phyloP scores from a whole-genome alignment of 2,329 filamentous ascomycete species.

The Trichoderma sp. region DNA sequence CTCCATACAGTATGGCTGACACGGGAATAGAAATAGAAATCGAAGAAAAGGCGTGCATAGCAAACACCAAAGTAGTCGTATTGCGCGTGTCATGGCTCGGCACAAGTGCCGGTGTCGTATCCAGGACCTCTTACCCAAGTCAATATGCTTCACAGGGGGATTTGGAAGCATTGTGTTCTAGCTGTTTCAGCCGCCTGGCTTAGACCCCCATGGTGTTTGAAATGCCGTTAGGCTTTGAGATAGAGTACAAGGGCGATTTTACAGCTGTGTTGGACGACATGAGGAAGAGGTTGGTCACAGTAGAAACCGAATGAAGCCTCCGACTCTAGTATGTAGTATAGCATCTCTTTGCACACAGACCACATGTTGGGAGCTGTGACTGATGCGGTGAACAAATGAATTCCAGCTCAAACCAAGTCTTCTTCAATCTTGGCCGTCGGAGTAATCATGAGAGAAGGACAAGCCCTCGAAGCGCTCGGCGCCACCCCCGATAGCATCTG shows the following conservation, averaged over 20 bases:
- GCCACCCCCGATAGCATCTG: too few relatives aligned
- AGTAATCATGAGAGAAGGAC: too few relatives aligned
- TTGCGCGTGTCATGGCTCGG: background rate
- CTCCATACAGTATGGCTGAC: slow-evolving; percentile 17
- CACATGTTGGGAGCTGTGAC: too few relatives aligned
- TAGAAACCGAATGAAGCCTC: too few relatives aligned
- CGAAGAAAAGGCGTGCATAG: background rate
- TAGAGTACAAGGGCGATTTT: background rate
- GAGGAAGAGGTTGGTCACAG: too few relatives aligned
- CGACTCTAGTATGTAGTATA: too few relatives aligned
- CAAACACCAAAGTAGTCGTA: background rate
- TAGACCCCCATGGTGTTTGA: background rate
- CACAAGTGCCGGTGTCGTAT: background rate
- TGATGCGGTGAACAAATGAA: too few relatives aligned
- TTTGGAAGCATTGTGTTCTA: background rate
- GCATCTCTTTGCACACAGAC: too few relatives aligned
- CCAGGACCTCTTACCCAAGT: background rate
- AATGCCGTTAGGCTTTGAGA: background rate
- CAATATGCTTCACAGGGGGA: background rate
- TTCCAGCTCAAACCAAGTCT: too few relatives aligned
- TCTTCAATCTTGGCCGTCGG: too few relatives aligned
- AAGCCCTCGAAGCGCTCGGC: too few relatives aligned
- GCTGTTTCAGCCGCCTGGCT: background rate
- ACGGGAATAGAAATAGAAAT: background rate
- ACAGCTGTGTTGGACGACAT: background rate